Base-by-base conservation (phyloP, 495 filamentous ascomycete genomes). In the Pyrenopolyporus hunteri region DNA sequence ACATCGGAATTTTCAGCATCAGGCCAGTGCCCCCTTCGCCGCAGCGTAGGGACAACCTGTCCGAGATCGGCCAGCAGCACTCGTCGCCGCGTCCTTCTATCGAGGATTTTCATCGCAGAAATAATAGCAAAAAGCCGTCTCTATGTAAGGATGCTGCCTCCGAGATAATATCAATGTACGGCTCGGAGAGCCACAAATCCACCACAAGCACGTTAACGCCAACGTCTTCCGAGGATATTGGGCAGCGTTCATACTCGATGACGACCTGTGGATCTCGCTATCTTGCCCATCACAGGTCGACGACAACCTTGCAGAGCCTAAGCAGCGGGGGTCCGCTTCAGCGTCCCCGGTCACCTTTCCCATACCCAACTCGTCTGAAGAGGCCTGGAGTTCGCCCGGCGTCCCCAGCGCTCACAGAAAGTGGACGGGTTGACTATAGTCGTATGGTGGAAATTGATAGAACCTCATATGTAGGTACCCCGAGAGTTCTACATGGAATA, bases 321-420 rank as follows among this genome's bases (percentile, higher is more conserved):
- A 31, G 66, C 70, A 70, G 61, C 54, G 28, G 63, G 6, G 65
- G 61, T 5, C 58, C 65, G 49, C 67, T 79, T 33, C 80, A 80
- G 56, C 76, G 85, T 8, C 85, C 85, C 31, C 78, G 83, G 19
- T 87, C 84, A 16, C 86, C 85, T 0, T 86, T 85, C 66, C 78
- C 79, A 7, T 88, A 88, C 61, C 85, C 85, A 6, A 81, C 83
- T n/a, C 79, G 85, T 23, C 74, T 87, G 17, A 86, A 82, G 69
- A 82, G 86, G 14, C 85, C 85, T 6, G 83, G 84, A 10, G 83
- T 87, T 55, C 81, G 85, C 17, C 83, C 87, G 10, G 77, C 80
- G 5, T 90, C 86, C 3, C 87, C 86, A 25, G 83, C 84, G 35
- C 61, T 83, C 43, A 83, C 79, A 17, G 82, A 83, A 54, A 73